Conservation (phyloP, 2,329 filamentous ascomycete species). For the Nakataea oryzae region DNA sequence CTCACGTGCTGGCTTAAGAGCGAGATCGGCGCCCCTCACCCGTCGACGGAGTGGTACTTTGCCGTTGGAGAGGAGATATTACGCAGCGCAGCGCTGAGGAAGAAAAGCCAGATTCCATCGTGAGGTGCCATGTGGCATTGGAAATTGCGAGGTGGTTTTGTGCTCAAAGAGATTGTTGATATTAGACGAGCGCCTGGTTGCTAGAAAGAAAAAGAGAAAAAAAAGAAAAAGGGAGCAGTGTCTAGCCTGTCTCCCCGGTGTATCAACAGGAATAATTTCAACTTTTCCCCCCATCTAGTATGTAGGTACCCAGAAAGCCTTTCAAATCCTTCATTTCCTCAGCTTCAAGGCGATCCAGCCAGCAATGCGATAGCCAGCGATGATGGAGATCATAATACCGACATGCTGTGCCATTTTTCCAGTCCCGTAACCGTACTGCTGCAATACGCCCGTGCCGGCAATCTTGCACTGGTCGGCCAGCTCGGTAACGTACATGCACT, state of each 20-base stretch:
- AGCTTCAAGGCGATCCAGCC: slow-evolving; percentile 50
- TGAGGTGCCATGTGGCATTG: background rate
- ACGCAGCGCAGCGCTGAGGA: background rate
- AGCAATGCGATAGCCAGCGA: slow-evolving; percentile 60
- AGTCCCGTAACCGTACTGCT: slow-evolving; percentile 57
- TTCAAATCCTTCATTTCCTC: slow-evolving; percentile 12
- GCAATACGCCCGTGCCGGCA: slow-evolving; percentile 58
- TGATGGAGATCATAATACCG: slow-evolving; percentile 69
- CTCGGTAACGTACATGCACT: slow-evolving; percentile 61
- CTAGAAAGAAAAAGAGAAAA: too few relatives aligned
- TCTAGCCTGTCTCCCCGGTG: too few relatives aligned
- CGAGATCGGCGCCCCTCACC: slow-evolving; percentile 14
- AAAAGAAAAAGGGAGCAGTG: too few relatives aligned
- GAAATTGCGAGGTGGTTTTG: background rate
- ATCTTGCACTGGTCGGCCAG: slow-evolving; percentile 58
- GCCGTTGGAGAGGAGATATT: slow-evolving; percentile 14
- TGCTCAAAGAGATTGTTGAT: background rate
- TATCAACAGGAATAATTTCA: too few relatives aligned
- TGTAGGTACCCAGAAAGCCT: background rate
- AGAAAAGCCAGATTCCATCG: background rate
- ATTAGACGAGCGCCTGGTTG: background rate
- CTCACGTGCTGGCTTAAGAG: slow-evolving; percentile 24
- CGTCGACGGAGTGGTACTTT: slow-evolving; percentile 19
- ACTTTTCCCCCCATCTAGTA: too few relatives aligned
- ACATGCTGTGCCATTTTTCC: slow-evolving; percentile 58